Percentiles rank a stretch among this genome's conserved stretches.
Evolutionary conservation across 2,329 filamentous ascomycete species (phyloP).

Genomic region (Fusarium haematococcum): DNA sequence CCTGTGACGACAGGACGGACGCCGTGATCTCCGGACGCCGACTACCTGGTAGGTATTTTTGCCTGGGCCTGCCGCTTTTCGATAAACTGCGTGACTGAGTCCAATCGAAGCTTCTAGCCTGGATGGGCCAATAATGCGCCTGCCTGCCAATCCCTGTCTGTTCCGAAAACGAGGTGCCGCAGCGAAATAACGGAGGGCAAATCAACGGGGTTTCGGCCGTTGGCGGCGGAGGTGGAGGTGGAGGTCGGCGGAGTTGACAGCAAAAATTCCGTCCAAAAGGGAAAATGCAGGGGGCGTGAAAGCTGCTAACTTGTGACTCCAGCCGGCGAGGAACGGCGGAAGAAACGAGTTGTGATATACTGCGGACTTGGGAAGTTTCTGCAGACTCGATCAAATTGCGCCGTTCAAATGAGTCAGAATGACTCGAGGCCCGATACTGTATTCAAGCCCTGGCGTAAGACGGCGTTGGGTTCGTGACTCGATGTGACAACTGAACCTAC

Average conservation of each 20-base stretch:
- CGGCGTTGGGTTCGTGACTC: background rate
- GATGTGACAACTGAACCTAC: background rate
- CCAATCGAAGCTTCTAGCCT: constrained; percentile 25
- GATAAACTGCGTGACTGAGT: background rate
- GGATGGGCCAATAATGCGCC: constrained; percentile 24
- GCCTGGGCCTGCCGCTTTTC: background rate
- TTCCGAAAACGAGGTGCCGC: constrained; percentile 21
- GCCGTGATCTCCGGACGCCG: constrained; percentile 1
- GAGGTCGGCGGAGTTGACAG: constrained; percentile 30
- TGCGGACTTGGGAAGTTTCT: background rate
- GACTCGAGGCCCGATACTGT: background rate
- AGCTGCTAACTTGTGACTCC: background rate
- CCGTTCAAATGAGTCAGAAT: background rate
- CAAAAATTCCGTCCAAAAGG: constrained; percentile 25
- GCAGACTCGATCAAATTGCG: background rate
- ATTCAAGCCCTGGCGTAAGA: constrained; percentile 2
- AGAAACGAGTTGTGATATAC: background rate
- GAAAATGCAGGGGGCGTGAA: constrained; percentile 2
- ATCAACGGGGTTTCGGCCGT: background rate
- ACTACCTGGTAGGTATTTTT: background rate
- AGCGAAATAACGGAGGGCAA: background rate
- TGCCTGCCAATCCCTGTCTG: background rate
- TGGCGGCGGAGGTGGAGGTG: constrained; percentile 1
- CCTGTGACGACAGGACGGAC: constrained; percentile 7
- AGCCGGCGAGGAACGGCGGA: background rate